These are phyloP conservation scores for Didymella pinodella DNA, from an alignment of 2,329 filamentous ascomycete genomes.

Conservation along the genomic window DNA sequence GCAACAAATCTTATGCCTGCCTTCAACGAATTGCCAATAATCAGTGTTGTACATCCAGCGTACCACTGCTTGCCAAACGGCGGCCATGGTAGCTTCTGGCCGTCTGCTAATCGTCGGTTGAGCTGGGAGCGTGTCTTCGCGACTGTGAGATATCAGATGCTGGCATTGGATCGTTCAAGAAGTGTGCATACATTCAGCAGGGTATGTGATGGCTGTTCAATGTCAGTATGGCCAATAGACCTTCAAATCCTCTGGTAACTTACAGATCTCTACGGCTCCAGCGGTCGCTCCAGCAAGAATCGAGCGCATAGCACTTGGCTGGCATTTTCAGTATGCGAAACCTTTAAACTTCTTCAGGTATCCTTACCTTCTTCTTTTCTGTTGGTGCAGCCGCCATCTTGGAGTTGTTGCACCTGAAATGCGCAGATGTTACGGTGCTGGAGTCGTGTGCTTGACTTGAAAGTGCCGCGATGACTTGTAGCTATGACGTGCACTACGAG, in stretches of 20 bases:
- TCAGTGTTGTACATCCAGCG: conserved; percentile 94
- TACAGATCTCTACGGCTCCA: conserved; percentile 92
- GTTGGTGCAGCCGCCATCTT: conserved; percentile 39
- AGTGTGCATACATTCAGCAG: conserved; percentile 77
- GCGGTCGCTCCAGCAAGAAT: conserved; percentile 93
- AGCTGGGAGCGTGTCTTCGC: conserved; percentile 95
- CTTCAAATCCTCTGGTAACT: background rate
- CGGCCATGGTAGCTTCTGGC: conserved; percentile 91
- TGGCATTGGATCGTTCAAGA: background rate
- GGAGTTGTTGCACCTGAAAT: background rate
- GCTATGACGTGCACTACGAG: conserved; percentile 20
- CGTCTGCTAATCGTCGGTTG: conserved; percentile 80
- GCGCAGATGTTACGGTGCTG: background rate
- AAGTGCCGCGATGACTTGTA: conserved; percentile 18
- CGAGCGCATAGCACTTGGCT: conserved; percentile 84
- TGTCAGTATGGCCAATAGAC: conserved; percentile 29
- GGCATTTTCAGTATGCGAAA: conserved; percentile 14
- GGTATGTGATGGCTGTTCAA: conserved; percentile 80
- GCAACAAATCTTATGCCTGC: conserved; percentile 97
- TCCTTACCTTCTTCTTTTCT: conserved; percentile 49
- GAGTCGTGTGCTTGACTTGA: conserved; percentile 15
- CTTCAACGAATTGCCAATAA: conserved; percentile 96
- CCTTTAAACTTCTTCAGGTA: background rate
- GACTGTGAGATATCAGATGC: conserved; percentile 61
- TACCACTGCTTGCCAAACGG: conserved; percentile 96